A percentile compares a stretch with the other conserved stretches of the same genome.
phyloP scores from a whole-genome alignment of 1,284 basidiomycete genomes.

The Naganishia albida region DNA sequence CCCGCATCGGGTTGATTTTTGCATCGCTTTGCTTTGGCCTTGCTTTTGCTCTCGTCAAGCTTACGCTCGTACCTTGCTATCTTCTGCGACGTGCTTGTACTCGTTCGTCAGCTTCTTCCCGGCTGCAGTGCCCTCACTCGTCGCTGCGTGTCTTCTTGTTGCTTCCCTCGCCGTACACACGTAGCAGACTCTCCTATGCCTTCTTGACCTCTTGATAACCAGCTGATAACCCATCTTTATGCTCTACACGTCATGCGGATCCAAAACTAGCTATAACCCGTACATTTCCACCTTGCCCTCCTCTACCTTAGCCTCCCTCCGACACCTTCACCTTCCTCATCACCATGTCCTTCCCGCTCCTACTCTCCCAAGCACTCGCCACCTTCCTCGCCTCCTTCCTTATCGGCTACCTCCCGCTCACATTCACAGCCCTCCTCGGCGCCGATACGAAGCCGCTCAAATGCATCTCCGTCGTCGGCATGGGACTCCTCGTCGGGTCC shows the following conservation, averaged over 20 bases:
- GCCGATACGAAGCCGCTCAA: constrained; percentile 55
- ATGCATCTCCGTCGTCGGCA: constrained; percentile 68
- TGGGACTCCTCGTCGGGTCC: constrained; percentile 83
- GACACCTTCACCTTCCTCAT: not conserved
- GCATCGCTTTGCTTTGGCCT: not conserved
- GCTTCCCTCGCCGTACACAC: too few species aligned
- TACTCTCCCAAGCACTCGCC: constrained; percentile 66
- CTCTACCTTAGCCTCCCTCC: not conserved
- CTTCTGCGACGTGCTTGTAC: too few species aligned
- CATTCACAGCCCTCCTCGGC: constrained; percentile 52
- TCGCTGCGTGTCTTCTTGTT: too few species aligned
- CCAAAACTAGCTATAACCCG: too few species aligned
- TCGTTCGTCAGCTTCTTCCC: too few species aligned
- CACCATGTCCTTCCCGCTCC: constrained; percentile 52
- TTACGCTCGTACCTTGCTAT: too few species aligned
- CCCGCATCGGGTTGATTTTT: constrained; percentile 25
- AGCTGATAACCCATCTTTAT: too few species aligned
- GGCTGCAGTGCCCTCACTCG: too few species aligned
- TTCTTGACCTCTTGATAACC: too few species aligned
- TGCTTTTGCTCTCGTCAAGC: not conserved
- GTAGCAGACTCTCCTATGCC: too few species aligned
- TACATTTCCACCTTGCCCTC: too few species aligned
- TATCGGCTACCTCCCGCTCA: constrained; percentile 72
- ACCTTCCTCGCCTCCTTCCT: constrained; percentile 72
- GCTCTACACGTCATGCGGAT: too few species aligned